Percentiles rank a stretch among this genome's conserved stretches.
phyloP scores from a whole-genome alignment of 2,329 filamentous ascomycete species.

The Tolypocladium album region DNA sequence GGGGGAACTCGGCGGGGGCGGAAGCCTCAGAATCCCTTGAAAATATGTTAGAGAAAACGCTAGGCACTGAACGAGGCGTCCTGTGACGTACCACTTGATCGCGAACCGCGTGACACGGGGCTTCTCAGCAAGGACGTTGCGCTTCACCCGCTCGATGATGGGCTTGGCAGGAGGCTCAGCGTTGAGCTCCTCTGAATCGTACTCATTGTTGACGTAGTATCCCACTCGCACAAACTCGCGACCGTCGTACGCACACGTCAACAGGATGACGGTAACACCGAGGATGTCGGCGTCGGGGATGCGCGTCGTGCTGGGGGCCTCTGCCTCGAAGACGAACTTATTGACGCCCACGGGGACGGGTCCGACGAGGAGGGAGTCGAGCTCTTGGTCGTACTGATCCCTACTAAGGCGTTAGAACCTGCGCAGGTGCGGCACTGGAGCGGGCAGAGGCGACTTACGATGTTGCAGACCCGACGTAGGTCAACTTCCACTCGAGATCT shows the following conservation, averaged over 20 bases:
- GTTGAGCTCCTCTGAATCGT: slow-evolving; percentile 81
- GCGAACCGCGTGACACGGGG: slow-evolving; percentile 93
- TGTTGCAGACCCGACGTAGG: slow-evolving; percentile 95
- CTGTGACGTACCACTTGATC: slow-evolving; percentile 77
- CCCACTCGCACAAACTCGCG: slow-evolving; percentile 96
- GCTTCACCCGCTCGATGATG: slow-evolving; percentile 79
- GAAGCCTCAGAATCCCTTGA: slow-evolving; percentile 92
- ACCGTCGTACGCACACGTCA: slow-evolving; percentile 93
- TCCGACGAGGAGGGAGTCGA: slow-evolving; percentile 90
- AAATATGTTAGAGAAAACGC: background rate
- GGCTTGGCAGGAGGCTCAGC: slow-evolving; percentile 87
- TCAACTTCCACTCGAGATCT: slow-evolving; percentile 99
- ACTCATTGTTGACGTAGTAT: slow-evolving; percentile 99
- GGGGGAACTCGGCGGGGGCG: slow-evolving; percentile 89
- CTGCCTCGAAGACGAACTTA: slow-evolving; percentile 97
- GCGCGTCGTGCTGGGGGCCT: slow-evolving; percentile 77
- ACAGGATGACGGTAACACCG: slow-evolving; percentile 90
- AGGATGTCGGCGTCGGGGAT: slow-evolving; percentile 94
- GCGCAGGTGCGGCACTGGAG: slow-evolving; percentile 6
- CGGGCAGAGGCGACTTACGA: slow-evolving; percentile 51
- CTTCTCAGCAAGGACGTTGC: slow-evolving; percentile 94
- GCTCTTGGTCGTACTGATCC: slow-evolving; percentile 95
- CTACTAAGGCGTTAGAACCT: slow-evolving; percentile 32
- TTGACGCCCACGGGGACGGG: slow-evolving; percentile 97
- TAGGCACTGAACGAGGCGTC: background rate